Conservation (phyloP, 495 filamentous ascomycete genomes). For the Podospora bellae-mahoneyi region DNA sequence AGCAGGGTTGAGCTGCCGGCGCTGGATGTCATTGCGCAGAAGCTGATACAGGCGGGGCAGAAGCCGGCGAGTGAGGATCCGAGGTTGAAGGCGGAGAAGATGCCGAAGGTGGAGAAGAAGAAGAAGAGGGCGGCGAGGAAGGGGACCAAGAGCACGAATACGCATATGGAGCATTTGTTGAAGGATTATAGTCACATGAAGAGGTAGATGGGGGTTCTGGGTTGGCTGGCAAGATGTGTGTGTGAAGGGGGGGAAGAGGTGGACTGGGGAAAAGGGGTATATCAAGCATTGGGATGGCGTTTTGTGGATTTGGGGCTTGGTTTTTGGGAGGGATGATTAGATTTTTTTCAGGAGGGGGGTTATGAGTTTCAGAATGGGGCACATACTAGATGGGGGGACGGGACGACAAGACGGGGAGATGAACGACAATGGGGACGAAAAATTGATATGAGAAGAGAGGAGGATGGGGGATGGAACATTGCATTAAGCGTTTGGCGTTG, state of each 20-base stretch:
- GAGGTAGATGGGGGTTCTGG: slow-evolving; percentile 23
- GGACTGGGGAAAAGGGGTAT: background rate
- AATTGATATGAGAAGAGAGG: no score
- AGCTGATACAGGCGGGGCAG: slow-evolving; percentile 67
- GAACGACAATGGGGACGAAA: no score
- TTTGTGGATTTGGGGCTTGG: background rate
- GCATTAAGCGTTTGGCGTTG: no score
- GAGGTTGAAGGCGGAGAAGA: slow-evolving; percentile 55
- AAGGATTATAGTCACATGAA: slow-evolving; percentile 71
- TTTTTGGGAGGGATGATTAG: no score
- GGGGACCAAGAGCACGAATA: slow-evolving; percentile 84
- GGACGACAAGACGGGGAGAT: no score
- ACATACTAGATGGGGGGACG: no score
- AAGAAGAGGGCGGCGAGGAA: slow-evolving; percentile 64
- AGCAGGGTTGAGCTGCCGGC: slow-evolving; percentile 73
- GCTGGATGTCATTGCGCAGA: slow-evolving; percentile 68
- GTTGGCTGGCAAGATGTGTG: no score
- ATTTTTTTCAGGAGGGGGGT: no score
- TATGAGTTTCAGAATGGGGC: no score
- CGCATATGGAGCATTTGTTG: slow-evolving; percentile 84
- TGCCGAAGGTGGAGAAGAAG: slow-evolving; percentile 64
- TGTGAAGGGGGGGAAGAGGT: background rate
- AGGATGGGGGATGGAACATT: no score
- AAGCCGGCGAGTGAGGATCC: slow-evolving; percentile 73
- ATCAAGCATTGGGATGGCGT: background rate